Base-by-base conservation (phyloP, 148 eudicot genomes). In the Cornus suecica region DNA sequence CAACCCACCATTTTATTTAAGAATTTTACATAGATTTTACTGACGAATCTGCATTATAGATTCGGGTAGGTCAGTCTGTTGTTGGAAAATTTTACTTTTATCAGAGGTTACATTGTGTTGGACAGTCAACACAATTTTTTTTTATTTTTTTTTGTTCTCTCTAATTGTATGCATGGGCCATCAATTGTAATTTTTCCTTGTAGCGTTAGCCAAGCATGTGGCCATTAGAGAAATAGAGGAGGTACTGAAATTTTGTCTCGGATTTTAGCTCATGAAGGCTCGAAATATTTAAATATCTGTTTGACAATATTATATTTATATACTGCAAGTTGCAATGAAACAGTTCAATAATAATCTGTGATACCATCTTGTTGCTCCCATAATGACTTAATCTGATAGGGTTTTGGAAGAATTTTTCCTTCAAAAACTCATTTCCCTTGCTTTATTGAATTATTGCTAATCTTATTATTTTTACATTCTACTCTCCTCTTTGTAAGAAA, bases 1-100 rank as follows among this genome's bases (percentile, higher is more conserved):
- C 99, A 45, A 94, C 99, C 73, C 96, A 94, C 67, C 82, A 90
- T 86, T 94, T 94, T 76, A 66, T 92, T 8, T 94, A 76, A 83
- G 64, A 61, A 42, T 28, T 61, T 29, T 70, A 68, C 65, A 45
- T 27, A 84, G 72, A 74, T 70, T 65, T 31, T 25, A 41, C 22
- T 54, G 15, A 30, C 69, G 25, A 63, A 63, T 45, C 54, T 26
- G 48, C 56, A 31, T 20, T 65, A 63, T 58, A 15, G 72, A 72
- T 72, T 72, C 63, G 24, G 76, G 48, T 77, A 62, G 65, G 25
- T 27, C 70, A 30, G 64, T 42, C 24, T 60, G 26, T 58, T 48
- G 58, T 65, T 42, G 23, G 41, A 0, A 15, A 52, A 29, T 72
- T 72, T 60, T n/a, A 30, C 9, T 31, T 68, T 76, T 68, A 32